Evolutionary conservation across 805 yeast species (phyloP).

Genomic region (Wickerhamiella shivajii): DNA sequence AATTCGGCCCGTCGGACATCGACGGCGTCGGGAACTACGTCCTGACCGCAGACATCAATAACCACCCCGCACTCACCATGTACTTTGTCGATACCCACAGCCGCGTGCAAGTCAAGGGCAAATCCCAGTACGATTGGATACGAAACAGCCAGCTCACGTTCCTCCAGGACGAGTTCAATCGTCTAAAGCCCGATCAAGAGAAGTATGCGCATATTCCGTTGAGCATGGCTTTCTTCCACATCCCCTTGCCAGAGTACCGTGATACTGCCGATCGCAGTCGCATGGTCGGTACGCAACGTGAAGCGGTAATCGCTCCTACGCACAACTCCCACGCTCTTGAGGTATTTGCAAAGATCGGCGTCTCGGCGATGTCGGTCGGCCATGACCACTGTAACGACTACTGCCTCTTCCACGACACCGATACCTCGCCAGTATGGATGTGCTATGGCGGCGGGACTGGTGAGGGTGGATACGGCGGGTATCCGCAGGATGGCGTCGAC

Average conservation of each 20-base stretch:
- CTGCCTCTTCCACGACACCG: conserved; percentile 40
- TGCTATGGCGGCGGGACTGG: conserved; percentile 93
- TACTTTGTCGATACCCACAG: conserved; percentile 77
- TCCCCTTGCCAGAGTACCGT: conserved; percentile 77
- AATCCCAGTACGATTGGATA: conserved; percentile 70
- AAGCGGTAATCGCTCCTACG: conserved; percentile 66
- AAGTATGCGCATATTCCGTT: conserved; percentile 33
- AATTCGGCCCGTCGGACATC: conserved; percentile 47
- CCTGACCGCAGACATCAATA: conserved; percentile 26
- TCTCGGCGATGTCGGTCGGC: conserved; percentile 66
- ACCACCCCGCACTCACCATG: conserved; percentile 38
- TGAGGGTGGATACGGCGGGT: conserved; percentile 93
- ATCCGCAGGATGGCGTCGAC: conserved; percentile 39
- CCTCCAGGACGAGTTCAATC: conserved; percentile 28
- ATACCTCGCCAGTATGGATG: conserved; percentile 44
- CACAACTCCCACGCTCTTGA: conserved; percentile 54
- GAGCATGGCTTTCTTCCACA: conserved; percentile 87
- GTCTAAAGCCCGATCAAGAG: conserved; percentile 21
- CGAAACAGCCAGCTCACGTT: conserved; percentile 45
- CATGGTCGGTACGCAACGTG: conserved; percentile 50
- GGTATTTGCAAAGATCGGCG: conserved; percentile 48
- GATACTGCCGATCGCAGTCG: conserved; percentile 25
- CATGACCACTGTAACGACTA: conserved; percentile 95
- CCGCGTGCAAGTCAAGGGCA: conserved; percentile 36
- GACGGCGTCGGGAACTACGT: conserved; percentile 82